phyloP scores from a whole-genome alignment of 129 eudicot species.

The carrot (Daucus carota) region DNA sequence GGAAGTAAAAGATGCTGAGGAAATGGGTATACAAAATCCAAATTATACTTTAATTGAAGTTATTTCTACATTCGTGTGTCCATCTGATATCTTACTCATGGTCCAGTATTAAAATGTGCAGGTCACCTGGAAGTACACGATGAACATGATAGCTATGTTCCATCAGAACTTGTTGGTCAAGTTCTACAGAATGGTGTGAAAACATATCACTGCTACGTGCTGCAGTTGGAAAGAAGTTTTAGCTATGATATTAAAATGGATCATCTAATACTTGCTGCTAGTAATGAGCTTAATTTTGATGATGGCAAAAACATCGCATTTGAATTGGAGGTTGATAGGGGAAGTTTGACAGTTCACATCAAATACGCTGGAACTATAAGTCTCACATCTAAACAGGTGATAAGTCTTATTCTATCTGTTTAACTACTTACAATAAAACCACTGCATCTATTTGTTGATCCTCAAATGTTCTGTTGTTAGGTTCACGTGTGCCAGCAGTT shows the following conservation, averaged over 20 bases:
- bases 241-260: slow-evolving; percentile 19
- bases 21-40: slow-evolving; percentile 33
- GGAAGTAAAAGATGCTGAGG: slow-evolving; percentile 38
- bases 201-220: slow-evolving; percentile 33
- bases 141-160: slow-evolving; percentile 17
- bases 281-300: slow-evolving; percentile 25
- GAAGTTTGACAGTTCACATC: slow-evolving; percentile 16
- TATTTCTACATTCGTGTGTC: neutral
- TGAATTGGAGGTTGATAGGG: slow-evolving; percentile 32
- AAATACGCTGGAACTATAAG: slow-evolving; percentile 21
- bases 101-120: neutral
- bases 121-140: slow-evolving; percentile 1
- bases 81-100: neutral
- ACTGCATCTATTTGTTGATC: neutral
- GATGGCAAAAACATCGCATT: slow-evolving; percentile 11
- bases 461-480: slow-evolving; percentile 17
- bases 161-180: slow-evolving; percentile 29
- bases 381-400: slow-evolving; percentile 33
- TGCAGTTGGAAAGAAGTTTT: slow-evolving; percentile 25
- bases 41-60: neutral
- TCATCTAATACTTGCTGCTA: slow-evolving; percentile 32
- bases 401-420: neutral
- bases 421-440: neutral
- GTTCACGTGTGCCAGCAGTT: slow-evolving; percentile 12
- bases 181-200: neutral